phyloP scores from a whole-genome alignment of 2,329 filamentous ascomycete species.

The Colletotrichum abscissum region DNA sequence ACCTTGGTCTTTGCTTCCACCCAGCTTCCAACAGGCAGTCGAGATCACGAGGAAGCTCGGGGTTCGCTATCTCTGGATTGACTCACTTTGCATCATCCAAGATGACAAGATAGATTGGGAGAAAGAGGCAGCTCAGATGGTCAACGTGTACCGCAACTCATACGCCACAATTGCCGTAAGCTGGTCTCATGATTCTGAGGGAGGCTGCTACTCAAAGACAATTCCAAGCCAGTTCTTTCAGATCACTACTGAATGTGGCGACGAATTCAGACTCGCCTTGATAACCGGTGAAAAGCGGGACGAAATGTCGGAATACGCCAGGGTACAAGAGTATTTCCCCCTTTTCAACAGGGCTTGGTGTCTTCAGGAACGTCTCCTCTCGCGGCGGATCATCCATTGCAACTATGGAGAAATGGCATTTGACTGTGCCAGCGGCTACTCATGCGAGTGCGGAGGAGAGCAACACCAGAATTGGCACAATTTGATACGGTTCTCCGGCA shows the following conservation, averaged over 20 bases:
- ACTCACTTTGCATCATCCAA: not conserved
- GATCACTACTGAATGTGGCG: accelerated
- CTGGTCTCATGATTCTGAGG: conserved; percentile 4
- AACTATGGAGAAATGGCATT: conserved; percentile 14
- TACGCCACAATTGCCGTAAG: conserved; percentile 8
- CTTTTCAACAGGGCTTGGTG: conserved; percentile 14
- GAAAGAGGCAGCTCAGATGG: conserved; percentile 1
- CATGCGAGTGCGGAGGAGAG: conserved; percentile 1
- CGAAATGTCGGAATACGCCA: not conserved
- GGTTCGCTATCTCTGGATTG: not conserved
- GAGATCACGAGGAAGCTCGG: not conserved
- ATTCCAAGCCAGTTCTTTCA: not conserved
- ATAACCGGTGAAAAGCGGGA: not conserved
- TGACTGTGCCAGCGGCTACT: not conserved
- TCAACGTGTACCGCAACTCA: conserved; percentile 1
- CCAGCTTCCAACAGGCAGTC: conserved; percentile 4
- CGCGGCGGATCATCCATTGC: conserved; percentile 15
- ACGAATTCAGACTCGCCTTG: not conserved
- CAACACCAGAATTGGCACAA: conserved; percentile 17
- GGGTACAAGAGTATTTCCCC: not conserved
- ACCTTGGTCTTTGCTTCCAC: conserved; percentile 1
- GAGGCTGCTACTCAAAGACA: conserved; percentile 3
- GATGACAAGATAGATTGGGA: not conserved
- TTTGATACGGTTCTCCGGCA: not conserved
- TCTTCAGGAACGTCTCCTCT: conserved; percentile 18